Evolutionary conservation across 495 filamentous ascomycete genomes (phyloP).

Genomic region (Pyrenula aspistea): DNA sequence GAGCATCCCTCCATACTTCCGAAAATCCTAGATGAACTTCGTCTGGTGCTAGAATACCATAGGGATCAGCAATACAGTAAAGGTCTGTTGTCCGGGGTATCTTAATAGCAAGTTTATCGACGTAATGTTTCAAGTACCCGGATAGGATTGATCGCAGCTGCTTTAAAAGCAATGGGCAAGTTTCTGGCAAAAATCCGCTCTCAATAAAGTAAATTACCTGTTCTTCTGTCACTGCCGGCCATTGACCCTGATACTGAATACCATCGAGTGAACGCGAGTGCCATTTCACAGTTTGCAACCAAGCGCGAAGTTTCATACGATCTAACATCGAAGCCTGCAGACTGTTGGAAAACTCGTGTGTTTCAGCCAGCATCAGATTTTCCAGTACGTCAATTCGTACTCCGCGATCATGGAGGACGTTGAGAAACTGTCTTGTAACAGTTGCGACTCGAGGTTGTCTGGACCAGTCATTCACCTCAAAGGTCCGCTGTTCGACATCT

Average conservation of each 20-base stretch:
- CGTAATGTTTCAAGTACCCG: constrained; percentile 38
- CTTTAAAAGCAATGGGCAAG: constrained; percentile 45
- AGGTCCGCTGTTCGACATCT: constrained; percentile 46
- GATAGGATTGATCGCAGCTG: constrained; percentile 41
- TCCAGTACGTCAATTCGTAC: neutral
- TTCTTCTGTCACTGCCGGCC: constrained; percentile 1
- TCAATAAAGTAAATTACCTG: constrained; percentile 23
- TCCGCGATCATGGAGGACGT: constrained; percentile 59
- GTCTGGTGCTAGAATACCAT: constrained; percentile 52
- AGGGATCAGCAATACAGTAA: constrained; percentile 74
- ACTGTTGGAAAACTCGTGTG: neutral
- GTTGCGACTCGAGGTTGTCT: constrained; percentile 47
- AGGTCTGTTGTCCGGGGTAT: constrained; percentile 65
- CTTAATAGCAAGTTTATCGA: constrained; percentile 56
- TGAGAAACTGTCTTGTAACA: constrained; percentile 70
- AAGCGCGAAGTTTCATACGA: neutral
- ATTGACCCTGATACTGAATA: neutral
- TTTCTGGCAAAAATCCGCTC: constrained; percentile 52
- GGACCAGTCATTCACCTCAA: constrained; percentile 59
- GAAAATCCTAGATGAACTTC: constrained; percentile 80
- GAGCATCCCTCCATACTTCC: constrained; percentile 38
- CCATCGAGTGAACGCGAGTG: neutral
- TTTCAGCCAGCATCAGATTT: neutral
- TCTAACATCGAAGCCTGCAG: neutral
- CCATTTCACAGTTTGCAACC: neutral